These are phyloP conservation scores for Candolleomyces eurysporus DNA, from an alignment of 768 basidiomycete species.

Conservation along the genomic window DNA sequence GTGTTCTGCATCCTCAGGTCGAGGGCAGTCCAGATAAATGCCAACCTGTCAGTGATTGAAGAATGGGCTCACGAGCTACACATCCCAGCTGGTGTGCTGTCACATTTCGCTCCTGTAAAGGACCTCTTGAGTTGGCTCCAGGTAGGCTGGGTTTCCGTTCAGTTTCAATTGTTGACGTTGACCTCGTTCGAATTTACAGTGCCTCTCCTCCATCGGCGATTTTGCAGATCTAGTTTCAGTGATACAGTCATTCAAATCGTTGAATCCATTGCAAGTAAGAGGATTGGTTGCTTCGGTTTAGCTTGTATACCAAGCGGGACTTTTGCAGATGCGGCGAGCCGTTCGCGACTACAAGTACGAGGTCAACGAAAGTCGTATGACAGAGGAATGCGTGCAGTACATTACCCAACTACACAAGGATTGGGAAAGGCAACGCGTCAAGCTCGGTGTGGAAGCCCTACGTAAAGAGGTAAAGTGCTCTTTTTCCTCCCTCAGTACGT, in stretches of 20 bases:
- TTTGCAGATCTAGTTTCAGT: slow-evolving; percentile 88
- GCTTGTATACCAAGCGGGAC: not conserved
- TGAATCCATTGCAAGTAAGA: slow-evolving; percentile 88
- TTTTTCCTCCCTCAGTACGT: not conserved
- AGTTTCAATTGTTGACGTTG: not conserved
- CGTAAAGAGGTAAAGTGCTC: slow-evolving; percentile 66
- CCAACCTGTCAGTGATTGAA: slow-evolving; percentile 83
- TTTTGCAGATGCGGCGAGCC: slow-evolving; percentile 82
- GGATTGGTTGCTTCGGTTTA: not conserved
- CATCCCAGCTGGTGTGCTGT: slow-evolving; percentile 73
- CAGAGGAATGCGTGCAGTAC: slow-evolving; percentile 93
- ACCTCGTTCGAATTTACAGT: slow-evolving; percentile 37
- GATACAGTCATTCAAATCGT: slow-evolving; percentile 78
- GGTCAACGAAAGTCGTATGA: slow-evolving; percentile 89
- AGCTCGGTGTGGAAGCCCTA: slow-evolving; percentile 80
- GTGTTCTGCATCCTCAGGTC: slow-evolving; percentile 43
- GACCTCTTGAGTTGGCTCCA: slow-evolving; percentile 88
- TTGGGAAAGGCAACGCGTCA: slow-evolving; percentile 91
- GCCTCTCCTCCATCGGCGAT: slow-evolving; percentile 81
- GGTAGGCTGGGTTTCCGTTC: slow-evolving; percentile 35
- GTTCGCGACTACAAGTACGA: slow-evolving; percentile 93
- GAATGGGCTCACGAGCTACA: slow-evolving; percentile 88
- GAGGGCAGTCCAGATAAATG: slow-evolving; percentile 82
- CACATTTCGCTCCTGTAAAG: slow-evolving; percentile 80
- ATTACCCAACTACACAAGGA: slow-evolving; percentile 94